Conservation (phyloP, 441 rosid genomes). For the Corymbia citriodora region DNA sequence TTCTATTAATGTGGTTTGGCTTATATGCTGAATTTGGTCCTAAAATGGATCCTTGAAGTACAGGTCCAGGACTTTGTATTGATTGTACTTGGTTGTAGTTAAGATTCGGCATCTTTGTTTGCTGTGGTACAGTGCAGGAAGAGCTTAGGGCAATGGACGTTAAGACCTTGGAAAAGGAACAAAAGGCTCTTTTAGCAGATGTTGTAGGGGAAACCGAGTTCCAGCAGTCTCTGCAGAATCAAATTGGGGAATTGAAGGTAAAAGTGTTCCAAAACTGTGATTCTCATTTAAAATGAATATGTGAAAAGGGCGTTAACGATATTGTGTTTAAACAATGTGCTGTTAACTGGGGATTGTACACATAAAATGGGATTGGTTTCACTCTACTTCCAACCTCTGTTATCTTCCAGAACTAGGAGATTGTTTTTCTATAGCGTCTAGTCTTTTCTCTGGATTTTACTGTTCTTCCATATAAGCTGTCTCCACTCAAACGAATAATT, state of each 20-base stretch:
- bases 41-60: neutral
- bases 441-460: neutral
- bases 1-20: neutral
- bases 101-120: neutral
- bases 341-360: neutral
- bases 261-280: neutral
- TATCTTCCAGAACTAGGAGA: neutral
- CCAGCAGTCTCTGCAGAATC: constrained; percentile 40
- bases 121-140: constrained; percentile 28
- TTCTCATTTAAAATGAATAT: neutral
- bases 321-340: neutral
- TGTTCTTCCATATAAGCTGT: neutral
- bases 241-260: constrained; percentile 20
- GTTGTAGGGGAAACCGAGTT: constrained; percentile 47
- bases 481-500: neutral
- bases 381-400: neutral
- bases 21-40: neutral
- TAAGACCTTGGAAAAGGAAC: constrained; percentile 48
- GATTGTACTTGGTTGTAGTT: neutral
- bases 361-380: neutral
- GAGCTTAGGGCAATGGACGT: constrained; percentile 47
- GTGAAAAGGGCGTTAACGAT: neutral
- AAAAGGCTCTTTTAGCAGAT: constrained; percentile 44
- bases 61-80: neutral
- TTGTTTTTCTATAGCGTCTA: neutral